Evolutionary conservation across 345 rosid species (phyloP).

Genomic region (Hypericum perforatum): DNA sequence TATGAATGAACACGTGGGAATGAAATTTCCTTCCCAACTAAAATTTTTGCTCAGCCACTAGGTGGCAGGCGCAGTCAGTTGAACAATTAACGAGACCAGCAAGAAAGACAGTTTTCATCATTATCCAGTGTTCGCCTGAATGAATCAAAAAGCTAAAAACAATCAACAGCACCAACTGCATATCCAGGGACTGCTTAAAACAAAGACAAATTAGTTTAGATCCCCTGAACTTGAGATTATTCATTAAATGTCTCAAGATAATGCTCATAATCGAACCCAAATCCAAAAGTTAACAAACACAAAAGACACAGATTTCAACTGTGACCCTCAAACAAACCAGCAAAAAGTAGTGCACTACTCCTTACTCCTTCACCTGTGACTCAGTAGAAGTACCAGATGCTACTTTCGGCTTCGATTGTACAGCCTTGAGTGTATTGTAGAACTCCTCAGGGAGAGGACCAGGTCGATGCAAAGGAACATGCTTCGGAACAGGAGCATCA

Average conservation of each 20-base stretch:
- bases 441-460: constrained; percentile 93
- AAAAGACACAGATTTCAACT: constrained; percentile 11
- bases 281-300: constrained; percentile 23
- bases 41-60: no score
- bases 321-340: constrained; percentile 11
- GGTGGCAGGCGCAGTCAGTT: no score
- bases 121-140: no score
- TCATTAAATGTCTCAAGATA: constrained; percentile 13
- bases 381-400: constrained; percentile 37
- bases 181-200: no score
- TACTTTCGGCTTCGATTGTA: constrained; percentile 19
- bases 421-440: constrained; percentile 62
- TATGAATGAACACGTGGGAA: no score
- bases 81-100: no score
- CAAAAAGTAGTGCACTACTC: constrained; percentile 13
- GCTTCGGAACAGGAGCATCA: constrained; percentile 87
- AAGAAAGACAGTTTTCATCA: no score
- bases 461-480: constrained; percentile 84
- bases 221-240: constrained; percentile 21
- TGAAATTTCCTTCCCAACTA: no score
- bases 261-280: constrained; percentile 12
- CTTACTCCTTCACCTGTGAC: constrained; percentile 35
- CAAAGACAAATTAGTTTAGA: no score
- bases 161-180: no score
- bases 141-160: no score